Conservation (phyloP, 1,284 basidiomycete species). For the Spongispora temasekensis region DNA sequence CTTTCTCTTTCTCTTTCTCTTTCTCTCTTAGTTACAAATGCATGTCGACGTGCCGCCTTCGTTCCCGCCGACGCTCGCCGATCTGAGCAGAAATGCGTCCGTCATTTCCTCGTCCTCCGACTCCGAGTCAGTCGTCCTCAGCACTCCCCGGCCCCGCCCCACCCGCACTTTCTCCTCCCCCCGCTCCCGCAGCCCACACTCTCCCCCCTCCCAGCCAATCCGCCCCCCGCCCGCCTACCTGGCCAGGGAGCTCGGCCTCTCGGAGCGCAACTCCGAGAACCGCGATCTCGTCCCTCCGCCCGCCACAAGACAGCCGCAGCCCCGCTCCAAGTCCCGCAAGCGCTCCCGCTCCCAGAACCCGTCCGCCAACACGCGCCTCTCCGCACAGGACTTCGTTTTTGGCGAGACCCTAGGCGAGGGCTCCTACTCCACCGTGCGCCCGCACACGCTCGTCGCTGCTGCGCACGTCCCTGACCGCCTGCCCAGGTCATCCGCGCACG, state of each 20-base stretch:
- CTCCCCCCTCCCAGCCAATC: slow-evolving; percentile 46
- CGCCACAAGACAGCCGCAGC: slow-evolving; percentile 4
- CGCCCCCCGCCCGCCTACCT: slow-evolving; percentile 59
- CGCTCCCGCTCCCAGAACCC: slow-evolving; percentile 47
- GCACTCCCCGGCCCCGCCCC: slow-evolving; percentile 56
- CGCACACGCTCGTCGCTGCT: not conserved
- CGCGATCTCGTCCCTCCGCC: slow-evolving; percentile 18
- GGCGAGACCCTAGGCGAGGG: slow-evolving; percentile 75
- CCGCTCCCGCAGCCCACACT: slow-evolving; percentile 54
- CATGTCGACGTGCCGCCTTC: too few species aligned
- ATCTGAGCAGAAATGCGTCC: slow-evolving; percentile 73
- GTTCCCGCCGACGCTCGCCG: slow-evolving; percentile 50
- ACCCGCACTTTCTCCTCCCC: slow-evolving; percentile 68
- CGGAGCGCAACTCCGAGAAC: slow-evolving; percentile 34
- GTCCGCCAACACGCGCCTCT: slow-evolving; percentile 49
- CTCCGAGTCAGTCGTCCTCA: slow-evolving; percentile 51
- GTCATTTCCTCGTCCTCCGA: slow-evolving; percentile 71
- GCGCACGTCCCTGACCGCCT: not conserved
- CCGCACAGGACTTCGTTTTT: slow-evolving; percentile 68
- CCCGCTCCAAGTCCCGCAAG: slow-evolving; percentile 37
- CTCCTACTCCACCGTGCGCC: slow-evolving; percentile 73
- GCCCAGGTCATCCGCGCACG: slow-evolving; percentile 62
- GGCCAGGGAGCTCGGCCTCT: slow-evolving; percentile 55
- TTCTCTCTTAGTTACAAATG: too few species aligned
- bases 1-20: too few species aligned